A percentile compares a stretch with the other conserved stretches of the same genome.
Conservation (phyloP, 2,329 filamentous ascomycete genomes). For the Corynespora cassiicola region DNA sequence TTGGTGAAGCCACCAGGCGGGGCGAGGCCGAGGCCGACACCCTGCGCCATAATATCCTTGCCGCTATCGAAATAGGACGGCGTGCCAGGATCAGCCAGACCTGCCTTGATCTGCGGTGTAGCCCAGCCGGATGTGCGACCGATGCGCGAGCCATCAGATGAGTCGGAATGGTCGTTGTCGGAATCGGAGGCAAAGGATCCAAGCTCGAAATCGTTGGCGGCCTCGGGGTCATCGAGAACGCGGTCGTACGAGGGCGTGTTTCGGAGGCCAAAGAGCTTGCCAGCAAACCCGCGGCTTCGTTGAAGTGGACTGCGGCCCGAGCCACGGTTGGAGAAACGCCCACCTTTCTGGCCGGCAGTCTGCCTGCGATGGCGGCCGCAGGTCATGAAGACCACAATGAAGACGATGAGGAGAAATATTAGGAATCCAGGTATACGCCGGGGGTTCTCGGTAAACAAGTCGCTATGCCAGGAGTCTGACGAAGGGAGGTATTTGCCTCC, state of each 20-base stretch:
- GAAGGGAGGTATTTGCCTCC: slow-evolving; percentile 59
- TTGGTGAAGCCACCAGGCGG: slow-evolving; percentile 37
- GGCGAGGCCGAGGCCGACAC: slow-evolving; percentile 37
- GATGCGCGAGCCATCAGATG: slow-evolving; percentile 61
- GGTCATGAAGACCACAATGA: slow-evolving; percentile 74
- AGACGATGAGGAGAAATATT: slow-evolving; percentile 76
- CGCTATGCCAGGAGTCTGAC: slow-evolving; percentile 60
- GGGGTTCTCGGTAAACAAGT: slow-evolving; percentile 68
- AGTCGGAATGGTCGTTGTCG: slow-evolving; percentile 69
- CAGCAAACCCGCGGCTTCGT: slow-evolving; percentile 48
- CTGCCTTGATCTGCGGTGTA: slow-evolving; percentile 65
- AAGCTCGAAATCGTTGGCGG: slow-evolving; percentile 76
- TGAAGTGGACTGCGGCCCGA: slow-evolving; percentile 34
- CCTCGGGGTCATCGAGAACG: slow-evolving; percentile 81
- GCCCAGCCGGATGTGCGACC: slow-evolving; percentile 71
- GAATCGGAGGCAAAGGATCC: slow-evolving; percentile 67
- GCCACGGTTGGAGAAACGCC: slow-evolving; percentile 53
- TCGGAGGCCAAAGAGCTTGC: slow-evolving; percentile 67
- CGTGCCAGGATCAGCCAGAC: slow-evolving; percentile 17
- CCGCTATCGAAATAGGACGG: slow-evolving; percentile 28
- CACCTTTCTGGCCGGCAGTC: slow-evolving; percentile 61
- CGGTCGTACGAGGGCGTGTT: slow-evolving; percentile 73
- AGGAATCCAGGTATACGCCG: slow-evolving; percentile 76
- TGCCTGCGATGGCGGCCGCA: slow-evolving; percentile 79
- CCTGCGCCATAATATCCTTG: slow-evolving; percentile 34